These are phyloP conservation scores for Trichoderma sp. DNA, from an alignment of 2,329 filamentous ascomycete species.

Conservation along the genomic window DNA sequence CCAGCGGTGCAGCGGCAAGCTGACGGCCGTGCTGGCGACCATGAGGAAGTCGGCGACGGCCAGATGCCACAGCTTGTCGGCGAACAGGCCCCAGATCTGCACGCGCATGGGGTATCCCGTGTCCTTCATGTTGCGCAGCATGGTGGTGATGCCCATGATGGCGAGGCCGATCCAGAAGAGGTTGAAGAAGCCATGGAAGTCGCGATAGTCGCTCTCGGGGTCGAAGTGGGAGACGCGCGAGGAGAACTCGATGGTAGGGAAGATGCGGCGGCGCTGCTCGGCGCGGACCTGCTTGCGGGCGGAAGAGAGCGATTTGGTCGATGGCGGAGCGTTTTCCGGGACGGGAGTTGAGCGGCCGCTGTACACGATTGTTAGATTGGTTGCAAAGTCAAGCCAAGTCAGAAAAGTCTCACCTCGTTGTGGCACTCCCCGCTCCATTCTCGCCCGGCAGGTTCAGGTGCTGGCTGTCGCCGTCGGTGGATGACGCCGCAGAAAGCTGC, in stretches of 20 bases:
- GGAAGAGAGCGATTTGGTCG: slow-evolving; percentile 80
- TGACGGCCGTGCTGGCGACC: slow-evolving; percentile 74
- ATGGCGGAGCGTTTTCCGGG: slow-evolving; percentile 89
- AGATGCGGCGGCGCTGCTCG: slow-evolving; percentile 79
- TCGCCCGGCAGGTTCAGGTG: slow-evolving; percentile 37
- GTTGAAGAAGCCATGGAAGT: slow-evolving; percentile 97
- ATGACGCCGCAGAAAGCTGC: slow-evolving; percentile 46
- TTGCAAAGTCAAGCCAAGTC: background rate
- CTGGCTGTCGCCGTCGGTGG: slow-evolving; percentile 42
- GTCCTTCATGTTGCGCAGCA: slow-evolving; percentile 90
- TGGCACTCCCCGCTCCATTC: slow-evolving; percentile 45
- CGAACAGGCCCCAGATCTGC: slow-evolving; percentile 86
- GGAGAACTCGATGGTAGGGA: slow-evolving; percentile 90
- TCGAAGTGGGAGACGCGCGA: slow-evolving; percentile 95
- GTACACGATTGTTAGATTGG: background rate
- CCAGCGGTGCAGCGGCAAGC: slow-evolving; percentile 72
- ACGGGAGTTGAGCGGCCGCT: slow-evolving; percentile 85
- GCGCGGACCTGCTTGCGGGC: slow-evolving; percentile 83
- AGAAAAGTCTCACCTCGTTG: slow-evolving; percentile 48
- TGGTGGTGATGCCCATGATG: slow-evolving; percentile 96
- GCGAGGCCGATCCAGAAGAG: slow-evolving; percentile 97
- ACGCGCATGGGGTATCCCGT: slow-evolving; percentile 85
- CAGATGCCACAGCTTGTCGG: slow-evolving; percentile 85
- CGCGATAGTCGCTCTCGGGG: slow-evolving; percentile 84
- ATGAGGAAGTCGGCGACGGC: slow-evolving; percentile 83